phyloP scores from a whole-genome alignment of 257 asterid species.

The Nicotiana benthamiana region DNA sequence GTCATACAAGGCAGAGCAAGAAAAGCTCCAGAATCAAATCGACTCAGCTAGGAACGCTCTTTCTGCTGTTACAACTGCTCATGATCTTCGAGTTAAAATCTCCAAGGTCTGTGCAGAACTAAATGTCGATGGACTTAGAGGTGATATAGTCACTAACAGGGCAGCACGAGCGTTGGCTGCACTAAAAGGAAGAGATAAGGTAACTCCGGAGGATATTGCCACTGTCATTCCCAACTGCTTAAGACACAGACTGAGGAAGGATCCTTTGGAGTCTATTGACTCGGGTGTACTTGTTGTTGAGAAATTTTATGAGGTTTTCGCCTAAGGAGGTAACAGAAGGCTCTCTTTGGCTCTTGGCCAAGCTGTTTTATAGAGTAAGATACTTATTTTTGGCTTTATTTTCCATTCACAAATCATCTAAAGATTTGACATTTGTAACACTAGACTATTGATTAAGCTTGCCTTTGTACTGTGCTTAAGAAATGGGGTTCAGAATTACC shows the following conservation, averaged over 20 bases:
- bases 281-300: slow-evolving; percentile 85
- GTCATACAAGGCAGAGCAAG: slow-evolving; percentile 64
- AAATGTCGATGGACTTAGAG: slow-evolving; percentile 89
- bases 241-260: slow-evolving; percentile 89
- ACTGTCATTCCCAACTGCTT: slow-evolving; percentile 89
- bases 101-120: slow-evolving; percentile 82
- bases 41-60: slow-evolving; percentile 50
- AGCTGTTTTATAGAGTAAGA: neutral
- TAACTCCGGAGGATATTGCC: slow-evolving; percentile 67
- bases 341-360: neutral
- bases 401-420: neutral
- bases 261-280: slow-evolving; percentile 89
- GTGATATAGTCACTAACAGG: slow-evolving; percentile 78
- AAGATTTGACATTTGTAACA: neutral
- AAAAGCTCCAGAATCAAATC: slow-evolving; percentile 72
- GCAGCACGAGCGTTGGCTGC: slow-evolving; percentile 92
- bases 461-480: neutral
- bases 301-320: slow-evolving; percentile 76
- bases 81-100: slow-evolving; percentile 70
- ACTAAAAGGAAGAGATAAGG: slow-evolving; percentile 73
- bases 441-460: neutral
- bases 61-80: slow-evolving; percentile 56
- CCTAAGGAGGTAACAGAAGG: slow-evolving; percentile 21
- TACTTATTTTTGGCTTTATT: neutral
- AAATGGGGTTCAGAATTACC: neutral